Conservation (phyloP, 2,329 filamentous ascomycete genomes). For the Fusarium mexicanum region DNA sequence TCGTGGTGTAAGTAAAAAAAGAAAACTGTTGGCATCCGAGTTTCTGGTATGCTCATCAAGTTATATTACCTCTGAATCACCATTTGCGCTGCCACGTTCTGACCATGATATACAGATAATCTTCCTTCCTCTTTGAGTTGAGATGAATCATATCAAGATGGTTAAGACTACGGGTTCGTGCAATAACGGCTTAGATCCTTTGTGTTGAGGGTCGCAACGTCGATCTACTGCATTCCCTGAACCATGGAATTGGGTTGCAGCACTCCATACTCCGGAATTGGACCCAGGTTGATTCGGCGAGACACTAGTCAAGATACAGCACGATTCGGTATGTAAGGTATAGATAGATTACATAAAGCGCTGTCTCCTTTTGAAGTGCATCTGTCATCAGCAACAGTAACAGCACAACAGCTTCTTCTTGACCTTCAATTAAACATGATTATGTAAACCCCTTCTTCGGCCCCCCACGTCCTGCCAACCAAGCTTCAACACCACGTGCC, state of each 20-base stretch:
- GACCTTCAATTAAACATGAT: background rate
- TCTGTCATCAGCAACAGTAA: background rate
- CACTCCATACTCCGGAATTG: background rate
- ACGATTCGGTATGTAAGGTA: background rate
- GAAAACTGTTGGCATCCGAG: background rate
- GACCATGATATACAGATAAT: background rate
- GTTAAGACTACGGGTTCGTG: background rate
- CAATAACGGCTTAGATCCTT: background rate
- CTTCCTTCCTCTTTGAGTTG: background rate
- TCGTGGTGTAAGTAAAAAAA: background rate
- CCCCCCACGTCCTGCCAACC: slow-evolving; percentile 31
- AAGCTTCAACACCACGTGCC: slow-evolving; percentile 41
- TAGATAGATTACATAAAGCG: background rate
- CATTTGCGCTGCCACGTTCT: background rate
- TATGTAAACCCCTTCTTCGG: background rate
- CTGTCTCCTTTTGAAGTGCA: background rate
- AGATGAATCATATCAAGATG: background rate
- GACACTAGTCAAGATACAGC: background rate
- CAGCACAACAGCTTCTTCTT: background rate
- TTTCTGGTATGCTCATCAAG: background rate
- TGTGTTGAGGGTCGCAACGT: background rate
- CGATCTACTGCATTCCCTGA: background rate
- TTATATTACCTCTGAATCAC: background rate
- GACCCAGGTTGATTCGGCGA: background rate
- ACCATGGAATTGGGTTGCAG: slow-evolving; percentile 1